Evolutionary conservation across 140 eudicot genomes (phyloP), one percentile per base, ranked within the genome.

Genomic region (Flaveria floridana): DNA sequence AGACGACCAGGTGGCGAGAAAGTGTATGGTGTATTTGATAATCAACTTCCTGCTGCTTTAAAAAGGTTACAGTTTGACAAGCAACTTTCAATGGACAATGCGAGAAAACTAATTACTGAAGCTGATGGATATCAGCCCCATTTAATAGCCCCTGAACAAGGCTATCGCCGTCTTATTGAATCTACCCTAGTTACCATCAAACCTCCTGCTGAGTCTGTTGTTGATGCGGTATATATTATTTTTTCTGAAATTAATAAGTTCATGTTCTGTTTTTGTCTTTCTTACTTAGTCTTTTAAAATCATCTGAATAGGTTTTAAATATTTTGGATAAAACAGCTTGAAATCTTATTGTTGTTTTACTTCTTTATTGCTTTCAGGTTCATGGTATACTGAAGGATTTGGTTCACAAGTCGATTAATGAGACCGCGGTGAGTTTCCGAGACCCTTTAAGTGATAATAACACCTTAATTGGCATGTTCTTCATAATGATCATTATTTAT

Each of bases 121-220:
- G 98, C 98, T 25, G 98, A 93, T 83, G 98, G 98, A 28, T 93
- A 89, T 79, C 98, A 93, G 65, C 98, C 98, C 78, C 98, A 93
- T 84, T 81, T 93, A 39, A 90, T 93, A 71, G 98, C 98, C 50
- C 98, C 98, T 39, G 98, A 93, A 82, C 96, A 90, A 80, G 98
- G 98, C 58, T 93, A 90, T 66, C 91, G 94, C 28, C 97, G 91
- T 71, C 98, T 93, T 18, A 93, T 93, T 34, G 98, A 93, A 81
- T 90, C 98, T 58, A 73, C 96, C 51, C 65, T 93, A 77, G 19
- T 86, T 53, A 79, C 93, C 56, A 84, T 90, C 75, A 93, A 87
- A 82, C 91, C 86, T 55, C 97, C 97, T 52, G 94, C 97, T n/a
- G 98, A 93, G 84, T 91, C 94, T 25, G 88, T 87, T 76, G 97